Conservation (phyloP, 1,284 basidiomycete species). For the Melampsora americana region DNA sequence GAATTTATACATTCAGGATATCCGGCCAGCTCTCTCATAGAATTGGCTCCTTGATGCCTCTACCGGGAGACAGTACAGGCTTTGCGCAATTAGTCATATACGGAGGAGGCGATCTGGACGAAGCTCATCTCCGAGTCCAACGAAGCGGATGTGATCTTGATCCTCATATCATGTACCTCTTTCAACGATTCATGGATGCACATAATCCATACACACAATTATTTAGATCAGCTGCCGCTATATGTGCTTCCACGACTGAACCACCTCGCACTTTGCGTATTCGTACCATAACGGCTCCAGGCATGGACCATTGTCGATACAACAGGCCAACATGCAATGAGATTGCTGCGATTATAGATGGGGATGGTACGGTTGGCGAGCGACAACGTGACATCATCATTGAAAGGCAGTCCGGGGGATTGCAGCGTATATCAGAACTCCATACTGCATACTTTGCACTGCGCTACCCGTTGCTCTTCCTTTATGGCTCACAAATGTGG, state of each 20-base stretch:
- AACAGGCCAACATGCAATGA: neutral
- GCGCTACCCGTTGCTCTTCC: conserved; percentile 14
- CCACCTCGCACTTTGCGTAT: neutral
- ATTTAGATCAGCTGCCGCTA: conserved; percentile 2
- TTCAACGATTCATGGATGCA: conserved; percentile 5
- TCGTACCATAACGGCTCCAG: neutral
- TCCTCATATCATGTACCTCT: neutral
- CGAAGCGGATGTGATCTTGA: neutral
- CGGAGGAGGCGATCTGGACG: neutral
- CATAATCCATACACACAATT: conserved; percentile 6
- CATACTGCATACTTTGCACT: conserved; percentile 10
- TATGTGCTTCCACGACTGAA: too few relatives aligned
- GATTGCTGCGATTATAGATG: neutral
- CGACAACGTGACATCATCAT: neutral
- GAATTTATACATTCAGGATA: too few relatives aligned
- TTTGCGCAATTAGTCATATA: conserved; percentile 10
- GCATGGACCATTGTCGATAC: neutral
- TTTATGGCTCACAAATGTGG: neutral
- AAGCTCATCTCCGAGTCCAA: neutral
- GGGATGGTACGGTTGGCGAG: neutral
- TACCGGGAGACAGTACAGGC: too few relatives aligned
- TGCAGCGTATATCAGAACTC: neutral
- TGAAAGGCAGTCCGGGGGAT: neutral
- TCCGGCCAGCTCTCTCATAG: too few relatives aligned
- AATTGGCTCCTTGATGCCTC: too few relatives aligned